phyloP scores from a whole-genome alignment of 257 asterid species.

The Ilex aquifolium region DNA sequence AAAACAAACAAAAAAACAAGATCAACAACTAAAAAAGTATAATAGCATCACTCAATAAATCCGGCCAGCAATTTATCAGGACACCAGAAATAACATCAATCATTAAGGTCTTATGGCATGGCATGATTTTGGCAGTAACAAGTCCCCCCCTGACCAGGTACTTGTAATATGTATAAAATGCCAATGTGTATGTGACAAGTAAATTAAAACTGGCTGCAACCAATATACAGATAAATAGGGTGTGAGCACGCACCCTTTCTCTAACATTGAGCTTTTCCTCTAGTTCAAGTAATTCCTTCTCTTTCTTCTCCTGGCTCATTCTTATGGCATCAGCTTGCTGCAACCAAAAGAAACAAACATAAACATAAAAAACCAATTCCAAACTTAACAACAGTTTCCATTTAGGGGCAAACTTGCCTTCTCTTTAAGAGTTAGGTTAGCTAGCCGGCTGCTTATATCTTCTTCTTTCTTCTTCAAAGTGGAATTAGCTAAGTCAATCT shows the following conservation, averaged over 20 bases:
- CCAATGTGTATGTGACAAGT: too few relatives aligned
- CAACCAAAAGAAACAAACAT: conserved; percentile 22
- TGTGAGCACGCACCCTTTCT: conserved; percentile 57
- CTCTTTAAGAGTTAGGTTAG: conserved; percentile 55
- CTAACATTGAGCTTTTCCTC: conserved; percentile 65
- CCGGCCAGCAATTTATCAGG: too few relatives aligned
- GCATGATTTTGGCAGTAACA: too few relatives aligned
- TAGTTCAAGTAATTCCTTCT: conserved; percentile 58
- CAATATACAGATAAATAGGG: background rate
- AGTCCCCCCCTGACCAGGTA: too few relatives aligned
- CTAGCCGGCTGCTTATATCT: conserved; percentile 54
- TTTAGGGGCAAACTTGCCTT: conserved; percentile 42
- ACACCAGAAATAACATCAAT: too few relatives aligned
- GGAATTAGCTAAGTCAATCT: conserved; percentile 50
- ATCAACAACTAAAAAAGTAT: too few relatives aligned
- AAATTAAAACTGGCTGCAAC: too few relatives aligned
- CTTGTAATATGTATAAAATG: too few relatives aligned
- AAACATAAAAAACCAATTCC: conserved; percentile 6
- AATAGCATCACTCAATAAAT: too few relatives aligned
- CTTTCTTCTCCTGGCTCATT: conserved; percentile 62
- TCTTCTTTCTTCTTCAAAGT: conserved; percentile 72
- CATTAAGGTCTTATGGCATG: too few relatives aligned
- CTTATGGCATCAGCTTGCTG: conserved; percentile 68
- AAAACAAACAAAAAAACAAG: too few relatives aligned
- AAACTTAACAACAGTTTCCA: background rate